These are phyloP conservation scores for Lavandula angustifolia DNA, from an alignment of 257 asterid genomes.

Conservation along the genomic window DNA sequence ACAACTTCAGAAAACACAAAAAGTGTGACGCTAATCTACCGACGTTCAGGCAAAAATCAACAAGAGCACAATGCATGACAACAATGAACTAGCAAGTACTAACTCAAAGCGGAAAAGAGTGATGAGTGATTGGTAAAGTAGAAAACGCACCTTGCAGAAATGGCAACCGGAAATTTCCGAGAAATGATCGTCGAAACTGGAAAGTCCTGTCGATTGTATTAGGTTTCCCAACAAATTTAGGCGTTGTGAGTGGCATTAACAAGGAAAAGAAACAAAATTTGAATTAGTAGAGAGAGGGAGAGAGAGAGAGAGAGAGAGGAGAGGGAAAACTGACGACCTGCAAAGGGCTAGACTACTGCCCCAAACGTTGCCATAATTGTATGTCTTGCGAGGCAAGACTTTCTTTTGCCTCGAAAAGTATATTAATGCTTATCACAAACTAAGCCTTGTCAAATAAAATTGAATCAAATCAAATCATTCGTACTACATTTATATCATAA, in stretches of 20 bases:
- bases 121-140: background rate
- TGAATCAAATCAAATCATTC: too few relatives aligned
- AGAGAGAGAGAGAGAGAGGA: background rate
- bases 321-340: background rate
- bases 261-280: background rate
- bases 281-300: background rate
- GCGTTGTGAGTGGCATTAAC: background rate
- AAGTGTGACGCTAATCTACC: background rate
- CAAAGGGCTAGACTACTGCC: too few relatives aligned
- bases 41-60: background rate
- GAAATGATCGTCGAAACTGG: background rate
- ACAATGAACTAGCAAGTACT: background rate
- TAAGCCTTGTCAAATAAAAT: too few relatives aligned
- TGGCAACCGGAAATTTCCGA: background rate
- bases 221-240: constrained; percentile 16
- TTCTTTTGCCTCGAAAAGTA: background rate
- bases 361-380: background rate
- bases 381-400: constrained; percentile 15
- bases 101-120: background rate
- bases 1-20: background rate
- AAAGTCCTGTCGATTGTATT: background rate
- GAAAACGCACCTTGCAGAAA: background rate
- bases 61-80: background rate
- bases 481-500: too few relatives aligned
- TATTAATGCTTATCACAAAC: too few relatives aligned